Evolutionary conservation across 1,139 yeast genomes (phyloP), one percentile per base, ranked within the genome.

Genomic region (Debaryomyces fabryi): DNA sequence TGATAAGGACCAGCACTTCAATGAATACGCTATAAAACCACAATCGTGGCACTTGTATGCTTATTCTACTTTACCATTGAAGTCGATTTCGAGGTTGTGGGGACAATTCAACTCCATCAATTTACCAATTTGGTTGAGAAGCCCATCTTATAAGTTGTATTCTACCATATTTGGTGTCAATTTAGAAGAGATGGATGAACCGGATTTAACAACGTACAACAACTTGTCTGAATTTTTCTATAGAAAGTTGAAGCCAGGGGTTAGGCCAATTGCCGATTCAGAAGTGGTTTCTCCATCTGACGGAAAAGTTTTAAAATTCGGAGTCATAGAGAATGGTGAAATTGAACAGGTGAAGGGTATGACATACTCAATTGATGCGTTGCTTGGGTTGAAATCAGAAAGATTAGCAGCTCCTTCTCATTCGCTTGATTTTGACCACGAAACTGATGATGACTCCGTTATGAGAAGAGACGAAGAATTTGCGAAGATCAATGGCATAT

Each of bases 341-440:
- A 91, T 95, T 51, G 98, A 93, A 68, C 98, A 93, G 65, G 98
- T 95, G 43, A 95, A 95, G 69, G 99, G 99, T 7, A 82, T 93
- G 80, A 89, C 96, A 0, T 95, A 95, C 65, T 86, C 96, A 1
- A 79, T 93, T 13, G 95, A 89, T 58, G 95, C 96, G 6, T 80
- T 95, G 46, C 76, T 95, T 45, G 99, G 99, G 2, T 76, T 86
- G 38, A 68, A 72, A 54, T 58, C 68, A 51, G 59, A 73, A 54
- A 64, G 71, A 43, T 65, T 81, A 45, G 87, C 87, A 3, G 90
- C 88, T 0, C 89, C 90, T 2, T 68, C 79, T 20, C 82, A 79
- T 56, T 69, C 76, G 16, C 76, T 82, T 20, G 77, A 81, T 40
- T 82, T 83, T 58, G 72, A 70, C 16, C 65, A 65, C 49, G 68